These are phyloP conservation scores for Termitomyces sp. DNA, from an alignment of 768 basidiomycete species.

Conservation along the genomic window DNA sequence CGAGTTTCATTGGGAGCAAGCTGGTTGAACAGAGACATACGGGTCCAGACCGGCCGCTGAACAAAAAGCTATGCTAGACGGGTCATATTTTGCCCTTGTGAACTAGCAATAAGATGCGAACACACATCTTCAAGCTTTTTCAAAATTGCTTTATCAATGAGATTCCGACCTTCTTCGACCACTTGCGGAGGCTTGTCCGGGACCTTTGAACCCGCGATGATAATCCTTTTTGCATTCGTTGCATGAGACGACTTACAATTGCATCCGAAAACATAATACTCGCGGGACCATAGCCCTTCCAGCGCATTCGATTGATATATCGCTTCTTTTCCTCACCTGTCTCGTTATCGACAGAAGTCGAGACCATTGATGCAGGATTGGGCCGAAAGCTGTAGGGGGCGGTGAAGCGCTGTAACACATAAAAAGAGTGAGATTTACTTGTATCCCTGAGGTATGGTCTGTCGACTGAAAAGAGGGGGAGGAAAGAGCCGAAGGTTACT, in stretches of 20 bases:
- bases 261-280: constrained; percentile 66
- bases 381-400: constrained; percentile 60
- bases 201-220: constrained; percentile 37
- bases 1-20: constrained; percentile 64
- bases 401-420: background rate
- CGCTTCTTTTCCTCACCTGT: constrained; percentile 82
- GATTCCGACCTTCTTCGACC: constrained; percentile 57
- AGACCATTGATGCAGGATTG: constrained; percentile 69
- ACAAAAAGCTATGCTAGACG: constrained; percentile 53
- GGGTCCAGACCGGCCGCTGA: constrained; percentile 85
- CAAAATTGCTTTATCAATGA: constrained; percentile 53
- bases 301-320: constrained; percentile 82
- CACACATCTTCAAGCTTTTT: constrained; percentile 52
- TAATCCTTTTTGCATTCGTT: background rate
- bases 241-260: constrained; percentile 34
- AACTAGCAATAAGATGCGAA: constrained; percentile 2
- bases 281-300: constrained; percentile 79
- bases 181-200: constrained; percentile 60
- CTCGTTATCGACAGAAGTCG: constrained; percentile 64
- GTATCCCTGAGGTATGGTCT: constrained; percentile 76
- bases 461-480: constrained; percentile 86
- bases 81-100: background rate
- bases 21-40: constrained; percentile 83
- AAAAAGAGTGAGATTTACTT: constrained; percentile 43
- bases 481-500: constrained; percentile 79